phyloP scores from a whole-genome alignment of 768 basidiomycete species.

The Phylloporus sp. region DNA sequence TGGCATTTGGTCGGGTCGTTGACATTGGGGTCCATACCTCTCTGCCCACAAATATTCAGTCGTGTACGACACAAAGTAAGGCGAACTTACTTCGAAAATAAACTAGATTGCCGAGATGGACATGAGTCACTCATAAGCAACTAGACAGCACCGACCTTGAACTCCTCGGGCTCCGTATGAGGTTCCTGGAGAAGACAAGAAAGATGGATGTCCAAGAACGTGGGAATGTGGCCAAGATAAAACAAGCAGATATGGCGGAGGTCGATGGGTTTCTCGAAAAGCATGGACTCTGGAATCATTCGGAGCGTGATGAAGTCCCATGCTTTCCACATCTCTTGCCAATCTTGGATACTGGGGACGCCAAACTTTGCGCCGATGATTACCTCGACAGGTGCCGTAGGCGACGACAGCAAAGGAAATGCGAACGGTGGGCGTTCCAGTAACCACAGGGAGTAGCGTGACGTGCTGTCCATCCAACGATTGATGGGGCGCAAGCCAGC shows the following conservation, averaged over 20 bases:
- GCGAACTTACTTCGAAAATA: slow-evolving; percentile 64
- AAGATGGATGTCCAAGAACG: slow-evolving; percentile 88
- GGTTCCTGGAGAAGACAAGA: slow-evolving; percentile 69
- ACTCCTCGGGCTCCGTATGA: slow-evolving; percentile 78
- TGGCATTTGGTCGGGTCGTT: slow-evolving; percentile 86
- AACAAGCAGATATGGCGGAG: slow-evolving; percentile 96
- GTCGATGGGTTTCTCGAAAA: slow-evolving; percentile 88
- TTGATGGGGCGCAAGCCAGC: slow-evolving; percentile 80
- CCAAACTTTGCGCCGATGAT: slow-evolving; percentile 41
- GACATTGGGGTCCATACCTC: slow-evolving; percentile 94
- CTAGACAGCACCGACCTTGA: slow-evolving; percentile 46
- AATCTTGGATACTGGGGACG: slow-evolving; percentile 71
- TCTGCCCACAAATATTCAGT: slow-evolving; percentile 39
- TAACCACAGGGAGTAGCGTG: slow-evolving; percentile 82
- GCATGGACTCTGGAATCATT: slow-evolving; percentile 86
- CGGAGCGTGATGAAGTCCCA: slow-evolving; percentile 83
- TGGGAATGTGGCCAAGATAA: slow-evolving; percentile 90
- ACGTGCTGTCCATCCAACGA: slow-evolving; percentile 72
- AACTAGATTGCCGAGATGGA: slow-evolving; percentile 35
- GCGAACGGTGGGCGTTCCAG: slow-evolving; percentile 80
- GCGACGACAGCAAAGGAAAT: slow-evolving; percentile 59
- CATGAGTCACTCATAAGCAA: slow-evolving; percentile 4
- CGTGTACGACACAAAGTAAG: neutral
- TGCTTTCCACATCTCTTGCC: slow-evolving; percentile 76
- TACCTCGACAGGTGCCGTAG: slow-evolving; percentile 22